Evolutionary conservation across 2,329 filamentous ascomycete species (phyloP), one percentile per base, ranked within the genome.

Genomic region (Neoarthrinium moseri): DNA sequence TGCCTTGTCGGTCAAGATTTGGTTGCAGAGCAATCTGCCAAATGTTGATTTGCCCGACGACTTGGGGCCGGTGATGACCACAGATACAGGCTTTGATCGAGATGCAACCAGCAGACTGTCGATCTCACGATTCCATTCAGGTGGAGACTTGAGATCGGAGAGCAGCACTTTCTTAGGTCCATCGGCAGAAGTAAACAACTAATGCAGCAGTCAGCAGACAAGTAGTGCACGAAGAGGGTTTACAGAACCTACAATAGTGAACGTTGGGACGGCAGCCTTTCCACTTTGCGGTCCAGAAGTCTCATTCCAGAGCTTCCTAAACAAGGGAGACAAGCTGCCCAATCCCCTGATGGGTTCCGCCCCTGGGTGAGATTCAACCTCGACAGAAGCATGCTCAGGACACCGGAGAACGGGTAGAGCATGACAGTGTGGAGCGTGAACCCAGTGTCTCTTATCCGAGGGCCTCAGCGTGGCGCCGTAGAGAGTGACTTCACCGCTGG

Each of bases 11-110:
- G 81, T 86, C n/a, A 89, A 64, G 7, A 89, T 67, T 10, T 80
- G 77, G 57, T 91, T 91, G 7, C 76, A 67, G 3, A 91, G 68
- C 4, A 89, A 63, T 38, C 78, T 80, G 11, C 80, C 78, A 60
- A 91, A 87, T 0, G 86, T 90, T 1, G 87, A 91, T 58, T 91
- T 91, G 3, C 87, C 87, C 3, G 86, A 81, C 1, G 80, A 83
- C 52, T 89, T 87, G 0, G 84, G 80, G 0, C 87, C 87, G 40
- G 84, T 84, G 3, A 89, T 69, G 50, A 91, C 70, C 6, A 81
- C 70, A 2, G 70, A 68, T 3, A 63, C 63, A 36, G 64, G 60
- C 6, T 57, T 62, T 12, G 58, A 61, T 30, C 62, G 66, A 39
- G 63, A 69, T 10, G 55, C 56, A 27, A 56, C 66, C 35, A 65